Evolutionary conservation across 169 alveolate genomes (phyloP), one percentile per base, ranked within the genome.

Genomic region (Plasmodium berghei): DNA sequence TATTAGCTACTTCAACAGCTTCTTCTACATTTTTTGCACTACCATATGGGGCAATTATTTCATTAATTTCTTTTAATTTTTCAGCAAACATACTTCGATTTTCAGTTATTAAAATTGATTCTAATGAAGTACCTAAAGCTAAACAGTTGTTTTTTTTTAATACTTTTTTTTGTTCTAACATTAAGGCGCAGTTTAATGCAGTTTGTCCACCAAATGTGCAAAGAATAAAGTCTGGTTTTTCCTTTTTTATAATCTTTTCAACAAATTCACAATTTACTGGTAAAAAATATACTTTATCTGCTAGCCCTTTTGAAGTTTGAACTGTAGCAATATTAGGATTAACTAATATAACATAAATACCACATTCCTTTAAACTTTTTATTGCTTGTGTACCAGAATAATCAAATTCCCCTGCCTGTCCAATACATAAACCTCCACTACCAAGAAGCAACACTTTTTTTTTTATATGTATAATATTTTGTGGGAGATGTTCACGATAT

Each of bases 381-480:
- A 96, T 94, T 20, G 97, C 96, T 87, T 96, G 98, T 6, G 95
- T 87, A 28, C 98, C 98, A 22, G 96, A 93, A 94, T 96, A 96
- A 87, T 96, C 98, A 69, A 96, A 96, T 77, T 96, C 98, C 0
- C 98, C 98, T 1, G 98, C 98, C 73, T 96, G 98, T 18, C 98
- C 98, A 42, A 96, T 96, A 72, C 96, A 93, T 24, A 96, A 89
- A 12, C 97, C 96, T 24, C 97, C 97, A 16, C 95, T 91, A n/a
- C 96, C 93, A 28, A 93, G 73, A 48, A 93, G 91, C 56, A 93
- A 86, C 18, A 94, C 95, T 61, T 95, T 93, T 64, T 92, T 88
- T 46, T 93, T 63, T 87, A 94, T 91, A 42, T 91, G 93, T 34
- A 95, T 89, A 34, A 96, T 95, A 92, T 94, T 94, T 55, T 95